Percentiles rank a stretch among this genome's conserved stretches.
phyloP scores from a whole-genome alignment of 2,329 filamentous ascomycete species.

The Pseudofabraea citricarpa region DNA sequence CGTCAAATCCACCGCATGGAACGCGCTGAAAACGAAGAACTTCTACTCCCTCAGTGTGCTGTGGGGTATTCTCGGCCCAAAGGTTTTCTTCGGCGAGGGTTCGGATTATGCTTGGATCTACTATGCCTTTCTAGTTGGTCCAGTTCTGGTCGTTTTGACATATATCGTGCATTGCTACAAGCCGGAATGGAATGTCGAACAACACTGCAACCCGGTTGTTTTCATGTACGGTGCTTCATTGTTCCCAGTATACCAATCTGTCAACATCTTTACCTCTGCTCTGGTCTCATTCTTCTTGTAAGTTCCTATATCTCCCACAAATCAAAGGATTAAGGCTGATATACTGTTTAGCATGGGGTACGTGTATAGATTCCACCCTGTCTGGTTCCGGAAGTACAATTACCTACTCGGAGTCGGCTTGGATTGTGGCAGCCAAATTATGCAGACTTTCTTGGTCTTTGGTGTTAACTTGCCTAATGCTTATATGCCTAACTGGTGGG shows the following conservation, averaged over 20 bases:
- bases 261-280: conserved; percentile 24
- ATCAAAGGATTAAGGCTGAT: no score
- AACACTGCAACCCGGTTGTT: conserved; percentile 22
- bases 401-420: conserved; percentile 36
- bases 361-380: conserved; percentile 23
- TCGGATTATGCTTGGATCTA: conserved; percentile 26
- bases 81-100: conserved; percentile 20
- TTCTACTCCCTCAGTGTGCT: conserved; percentile 29
- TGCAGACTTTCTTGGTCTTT: conserved; percentile 25
- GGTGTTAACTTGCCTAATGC: conserved; percentile 23
- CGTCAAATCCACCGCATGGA: conserved; percentile 21
- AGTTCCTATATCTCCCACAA: background rate
- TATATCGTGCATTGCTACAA: conserved; percentile 23
- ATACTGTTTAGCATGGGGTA: conserved; percentile 21
- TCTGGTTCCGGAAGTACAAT: conserved; percentile 39
- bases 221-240: conserved; percentile 22
- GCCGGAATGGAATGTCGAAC: conserved; percentile 26
- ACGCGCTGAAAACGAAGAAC: conserved; percentile 26
- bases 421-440: conserved; percentile 29
- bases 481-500: conserved; percentile 27
- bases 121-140: conserved; percentile 26
- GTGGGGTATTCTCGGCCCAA: conserved; percentile 32
- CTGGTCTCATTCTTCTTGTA: conserved; percentile 23
- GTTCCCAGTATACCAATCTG: conserved; percentile 25
- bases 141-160: conserved; percentile 17